Conservation (phyloP, 768 basidiomycete species). For the Termitomyces sp. region DNA sequence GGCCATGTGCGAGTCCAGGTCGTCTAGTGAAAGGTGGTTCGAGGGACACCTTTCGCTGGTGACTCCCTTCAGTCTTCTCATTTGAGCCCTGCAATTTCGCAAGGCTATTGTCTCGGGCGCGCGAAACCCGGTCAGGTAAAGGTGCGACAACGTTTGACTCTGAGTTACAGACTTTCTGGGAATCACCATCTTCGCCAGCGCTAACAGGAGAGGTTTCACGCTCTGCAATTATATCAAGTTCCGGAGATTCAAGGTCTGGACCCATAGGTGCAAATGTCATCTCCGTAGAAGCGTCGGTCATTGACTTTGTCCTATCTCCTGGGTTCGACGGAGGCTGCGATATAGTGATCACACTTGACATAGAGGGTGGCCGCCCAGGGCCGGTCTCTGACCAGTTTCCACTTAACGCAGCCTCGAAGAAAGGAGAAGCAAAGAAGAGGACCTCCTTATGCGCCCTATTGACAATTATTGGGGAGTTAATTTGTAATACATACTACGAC, state of each 20-base stretch:
- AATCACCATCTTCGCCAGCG: constrained; percentile 29
- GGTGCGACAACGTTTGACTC: constrained; percentile 8
- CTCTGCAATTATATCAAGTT: constrained; percentile 32
- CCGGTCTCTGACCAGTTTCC: constrained; percentile 87
- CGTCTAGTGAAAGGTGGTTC: constrained; percentile 23
- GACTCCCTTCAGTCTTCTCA: constrained; percentile 2
- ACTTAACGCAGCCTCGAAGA: constrained; percentile 87
- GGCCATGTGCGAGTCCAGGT: constrained; percentile 40
- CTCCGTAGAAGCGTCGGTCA: constrained; percentile 37
- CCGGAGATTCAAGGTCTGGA: constrained; percentile 40
- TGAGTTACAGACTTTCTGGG: constrained; percentile 12
- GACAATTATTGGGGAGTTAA: constrained; percentile 2
- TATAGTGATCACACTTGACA: constrained; percentile 81
- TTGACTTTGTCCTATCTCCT: constrained; percentile 34
- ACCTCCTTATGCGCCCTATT: constrained; percentile 88
- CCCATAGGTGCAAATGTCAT: constrained; percentile 59
- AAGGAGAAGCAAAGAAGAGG: constrained; percentile 88
- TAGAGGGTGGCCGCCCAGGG: constrained; percentile 60
- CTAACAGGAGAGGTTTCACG: constrained; percentile 29
- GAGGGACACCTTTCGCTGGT: constrained; percentile 10
- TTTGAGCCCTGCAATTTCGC: constrained; percentile 49
- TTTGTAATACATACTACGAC: constrained; percentile 1
- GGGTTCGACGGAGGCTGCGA: constrained; percentile 65
- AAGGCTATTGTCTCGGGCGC: constrained; percentile 47
- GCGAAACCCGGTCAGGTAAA: constrained; percentile 23